Evolutionary conservation across 352 stramenopile species (phyloP), one percentile per base, ranked within the genome.

Genomic region (Phytophthora tubulina): DNA sequence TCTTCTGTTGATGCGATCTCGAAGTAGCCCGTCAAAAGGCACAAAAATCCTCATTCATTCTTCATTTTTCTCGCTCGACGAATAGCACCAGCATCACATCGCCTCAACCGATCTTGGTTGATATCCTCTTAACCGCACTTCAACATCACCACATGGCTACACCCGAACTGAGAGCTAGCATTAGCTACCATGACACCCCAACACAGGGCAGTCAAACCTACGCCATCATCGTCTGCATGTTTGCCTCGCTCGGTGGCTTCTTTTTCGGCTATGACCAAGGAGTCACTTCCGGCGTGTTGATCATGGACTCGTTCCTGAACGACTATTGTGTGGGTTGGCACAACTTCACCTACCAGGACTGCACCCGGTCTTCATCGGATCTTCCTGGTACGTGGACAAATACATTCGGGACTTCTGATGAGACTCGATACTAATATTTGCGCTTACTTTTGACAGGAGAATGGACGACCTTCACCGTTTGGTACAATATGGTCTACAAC

Each of bases 401-500:
- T 27, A 27, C 21, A 27, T 27, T 27, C 21, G 21, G 21, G 21
- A 27, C 21, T 27, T 27, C 21, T 27, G 21, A 27, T 27, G 21
- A 27, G 21, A 27, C 21, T 27, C 21, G 21, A 27, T 27, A 27
- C 21, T 27, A 27, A 27, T 27, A 27, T 27, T 27, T 27, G 21
- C 21, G 21, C 21, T 27, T 27, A 27, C 21, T 27, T 27, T 27
- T 27, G 21, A 27, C 21, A 0, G 63, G 62, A 38, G 44, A 79
- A 17, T 82, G 75, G 75, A 63, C 58, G 14, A 75, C 48, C 32
- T 82, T 82, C 51, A 76, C 66, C 6, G 74, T 72, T 3, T 69
- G 57, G 51, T 81, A 73, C 59, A 78, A 75, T 55, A 71, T 78
- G 51, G 53, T 75, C 2, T 81, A 81, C 64, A 76, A 81, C 71